Evolutionary conservation across 129 eudicot genomes (phyloP).

Genomic region (Kitagawia praeruptora): DNA sequence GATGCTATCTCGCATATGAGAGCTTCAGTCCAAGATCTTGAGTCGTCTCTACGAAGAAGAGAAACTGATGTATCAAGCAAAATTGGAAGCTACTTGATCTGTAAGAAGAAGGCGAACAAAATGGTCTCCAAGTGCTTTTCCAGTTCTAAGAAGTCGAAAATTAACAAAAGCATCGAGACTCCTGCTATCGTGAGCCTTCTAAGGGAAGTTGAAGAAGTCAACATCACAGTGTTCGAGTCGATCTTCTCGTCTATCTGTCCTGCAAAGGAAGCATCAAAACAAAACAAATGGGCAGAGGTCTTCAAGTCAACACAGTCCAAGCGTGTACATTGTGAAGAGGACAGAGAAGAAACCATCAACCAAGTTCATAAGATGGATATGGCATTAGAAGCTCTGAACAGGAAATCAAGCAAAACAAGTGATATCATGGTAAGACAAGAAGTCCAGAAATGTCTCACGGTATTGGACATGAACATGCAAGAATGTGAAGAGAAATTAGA

Average conservation of each 20-base stretch:
- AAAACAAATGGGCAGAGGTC: not conserved
- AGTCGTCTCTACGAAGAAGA: too few species aligned
- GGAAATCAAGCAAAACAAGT: not conserved
- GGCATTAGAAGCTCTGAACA: too few species aligned
- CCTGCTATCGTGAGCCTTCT: slow-evolving; percentile 1
- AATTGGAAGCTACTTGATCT: not conserved
- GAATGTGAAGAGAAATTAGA: not conserved
- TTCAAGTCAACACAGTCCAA: not conserved
- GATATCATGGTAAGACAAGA: not conserved
- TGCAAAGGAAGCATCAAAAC: not conserved
- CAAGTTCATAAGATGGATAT: too few species aligned
- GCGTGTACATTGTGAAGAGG: too few species aligned
- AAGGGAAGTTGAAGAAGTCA: slow-evolving; percentile 13
- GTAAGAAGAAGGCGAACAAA: not conserved
- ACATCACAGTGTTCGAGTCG: not conserved
- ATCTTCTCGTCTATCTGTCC: not conserved
- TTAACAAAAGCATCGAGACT: not conserved
- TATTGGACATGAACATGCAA: slow-evolving; percentile 7
- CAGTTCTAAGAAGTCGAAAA: not conserved
- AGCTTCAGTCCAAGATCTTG: not conserved
- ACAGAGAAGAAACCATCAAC: too few species aligned
- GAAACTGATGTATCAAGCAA: not conserved
- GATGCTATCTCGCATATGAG: slow-evolving; percentile 1
- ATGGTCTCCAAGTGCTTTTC: slow-evolving; percentile 5
- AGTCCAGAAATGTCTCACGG: not conserved